Evolutionary conservation across 495 filamentous ascomycete species (phyloP), one percentile per base, ranked within the genome.

Genomic region (Lophiotrema nucula): DNA sequence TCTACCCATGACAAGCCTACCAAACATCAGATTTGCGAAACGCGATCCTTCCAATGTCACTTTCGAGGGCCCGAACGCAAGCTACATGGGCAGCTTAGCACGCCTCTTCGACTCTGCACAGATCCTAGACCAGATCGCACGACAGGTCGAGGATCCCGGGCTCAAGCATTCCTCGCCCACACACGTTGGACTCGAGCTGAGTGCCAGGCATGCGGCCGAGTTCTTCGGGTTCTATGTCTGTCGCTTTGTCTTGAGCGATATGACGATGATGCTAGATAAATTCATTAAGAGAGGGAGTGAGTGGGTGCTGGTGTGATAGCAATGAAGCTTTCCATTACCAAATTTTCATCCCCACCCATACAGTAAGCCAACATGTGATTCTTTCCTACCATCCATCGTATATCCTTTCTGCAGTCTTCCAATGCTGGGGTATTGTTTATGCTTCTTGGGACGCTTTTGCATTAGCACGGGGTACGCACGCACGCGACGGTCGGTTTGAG

Each of bases 201-300:
- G 89, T 70, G 89, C 89, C 25, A 83, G 91, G 18, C 92, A 97
- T 73, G 95, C 93, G 10, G 89, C 95, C 26, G 93, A 97, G 67
- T 98, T 98, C 74, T 98, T 98, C 70, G 92, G 86, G 25, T 96
- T 98, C 72, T 97, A 90, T 69, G 79, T 98, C 16, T 97, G 92
- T 71, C 88, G 95, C 15, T 98, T 97, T 69, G 90, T 90, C 25
- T 72, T 97, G 43, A 77, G 86, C 6, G 93, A 98, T 72, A 75
- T 98, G 57, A 79, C 83, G 37, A 67, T 96, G 69, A 81, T 98
- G 76, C 77, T 97, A 67, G 93, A 98, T 72, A 98, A 97, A 72
- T 97, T 92, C 67, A 84, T 98, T 69, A 97, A 97, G 78, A 82
- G 92, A 56, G 90, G 92, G 28, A 95, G 84, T 63, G 92, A 98